Evolutionary conservation across 495 filamentous ascomycete genomes (phyloP).

Genomic region (Elasticomyces elasticus): DNA sequence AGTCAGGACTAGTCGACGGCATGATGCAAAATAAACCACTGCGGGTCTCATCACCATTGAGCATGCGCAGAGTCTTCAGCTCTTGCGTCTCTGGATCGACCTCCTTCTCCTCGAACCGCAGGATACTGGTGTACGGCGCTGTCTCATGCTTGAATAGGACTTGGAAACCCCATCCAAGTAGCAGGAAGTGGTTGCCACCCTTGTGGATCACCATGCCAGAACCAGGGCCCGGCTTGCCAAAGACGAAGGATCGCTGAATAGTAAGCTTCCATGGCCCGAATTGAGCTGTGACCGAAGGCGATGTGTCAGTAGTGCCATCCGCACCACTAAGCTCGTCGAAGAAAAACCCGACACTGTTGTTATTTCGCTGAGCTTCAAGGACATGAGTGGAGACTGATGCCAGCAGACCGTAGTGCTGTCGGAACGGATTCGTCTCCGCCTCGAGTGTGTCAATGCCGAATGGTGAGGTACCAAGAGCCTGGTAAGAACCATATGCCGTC

Average conservation of each 20-base stretch:
- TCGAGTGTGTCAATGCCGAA: slow-evolving; percentile 42
- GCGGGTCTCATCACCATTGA: slow-evolving; percentile 44
- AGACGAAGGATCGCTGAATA: slow-evolving; percentile 40
- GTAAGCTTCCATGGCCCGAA: slow-evolving; percentile 28
- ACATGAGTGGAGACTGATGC: slow-evolving; percentile 30
- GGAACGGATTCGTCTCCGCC: slow-evolving; percentile 30
- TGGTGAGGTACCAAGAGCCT: slow-evolving; percentile 36
- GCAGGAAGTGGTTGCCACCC: slow-evolving; percentile 34
- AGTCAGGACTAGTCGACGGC: slow-evolving; percentile 42
- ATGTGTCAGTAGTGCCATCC: slow-evolving; percentile 22
- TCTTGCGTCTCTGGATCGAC: slow-evolving; percentile 29
- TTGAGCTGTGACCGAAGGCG: slow-evolving; percentile 20
- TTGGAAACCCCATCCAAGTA: slow-evolving; percentile 42
- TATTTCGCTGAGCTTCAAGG: slow-evolving; percentile 35
- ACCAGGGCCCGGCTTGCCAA: slow-evolving; percentile 36
- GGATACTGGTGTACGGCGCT: slow-evolving; percentile 38
- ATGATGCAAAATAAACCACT: slow-evolving; percentile 40
- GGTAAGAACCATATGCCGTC: slow-evolving; percentile 36
- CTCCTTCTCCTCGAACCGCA: slow-evolving; percentile 36
- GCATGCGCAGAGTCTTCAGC: slow-evolving; percentile 29
- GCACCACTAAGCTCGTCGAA: slow-evolving; percentile 35
- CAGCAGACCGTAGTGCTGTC: slow-evolving; percentile 36
- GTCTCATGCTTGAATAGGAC: slow-evolving; percentile 28
- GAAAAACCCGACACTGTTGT: slow-evolving; percentile 38
- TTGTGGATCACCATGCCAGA: slow-evolving; percentile 40